Percentiles rank a stretch among this genome's conserved stretches.
These are phyloP conservation scores for Hansenula sp. DNA, from an alignment of 1,139 yeast species.

Conservation along the genomic window DNA sequence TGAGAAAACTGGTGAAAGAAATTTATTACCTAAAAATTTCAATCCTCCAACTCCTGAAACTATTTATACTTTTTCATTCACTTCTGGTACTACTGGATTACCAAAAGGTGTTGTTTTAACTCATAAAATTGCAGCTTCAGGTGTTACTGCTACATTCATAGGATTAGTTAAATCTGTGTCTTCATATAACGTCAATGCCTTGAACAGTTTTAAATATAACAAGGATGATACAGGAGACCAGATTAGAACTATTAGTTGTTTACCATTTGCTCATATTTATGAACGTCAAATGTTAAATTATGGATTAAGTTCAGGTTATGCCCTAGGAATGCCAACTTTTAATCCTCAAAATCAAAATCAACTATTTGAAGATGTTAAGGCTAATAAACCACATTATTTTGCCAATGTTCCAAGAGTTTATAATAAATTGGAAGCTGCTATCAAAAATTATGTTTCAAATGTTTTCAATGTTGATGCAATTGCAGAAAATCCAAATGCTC, in stretches of 20 bases:
- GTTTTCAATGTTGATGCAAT: constrained; percentile 19
- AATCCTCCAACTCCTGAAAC: constrained; percentile 46
- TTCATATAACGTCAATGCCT: constrained; percentile 3
- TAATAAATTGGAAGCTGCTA: constrained; percentile 48
- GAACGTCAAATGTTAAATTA: constrained; percentile 26
- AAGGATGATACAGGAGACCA: constrained; percentile 16
- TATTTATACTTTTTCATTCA: constrained; percentile 46
- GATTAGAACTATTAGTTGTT: constrained; percentile 25
- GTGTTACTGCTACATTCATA: constrained; percentile 18
- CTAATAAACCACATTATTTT: constrained; percentile 45
- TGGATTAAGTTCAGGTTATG: constrained; percentile 19
- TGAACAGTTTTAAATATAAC: constrained; percentile 9
- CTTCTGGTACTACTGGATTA: constrained; percentile 38
- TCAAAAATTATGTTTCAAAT: constrained; percentile 24
- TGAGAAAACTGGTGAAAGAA: constrained; percentile 43
- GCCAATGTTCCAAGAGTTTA: constrained; percentile 60
- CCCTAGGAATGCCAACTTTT: constrained; percentile 37
- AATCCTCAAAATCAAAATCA: constrained; percentile 22
- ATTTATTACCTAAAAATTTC: constrained; percentile 36
- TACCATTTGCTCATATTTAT: constrained; percentile 49
- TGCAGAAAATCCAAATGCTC: constrained; percentile 1
- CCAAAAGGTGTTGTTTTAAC: constrained; percentile 38
- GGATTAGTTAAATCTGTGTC: constrained; percentile 16
- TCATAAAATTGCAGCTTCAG: constrained; percentile 30
- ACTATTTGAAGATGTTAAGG: constrained; percentile 49